Conservation (phyloP, 176 grass and related monocot species). For the Olyra latifolia region DNA sequence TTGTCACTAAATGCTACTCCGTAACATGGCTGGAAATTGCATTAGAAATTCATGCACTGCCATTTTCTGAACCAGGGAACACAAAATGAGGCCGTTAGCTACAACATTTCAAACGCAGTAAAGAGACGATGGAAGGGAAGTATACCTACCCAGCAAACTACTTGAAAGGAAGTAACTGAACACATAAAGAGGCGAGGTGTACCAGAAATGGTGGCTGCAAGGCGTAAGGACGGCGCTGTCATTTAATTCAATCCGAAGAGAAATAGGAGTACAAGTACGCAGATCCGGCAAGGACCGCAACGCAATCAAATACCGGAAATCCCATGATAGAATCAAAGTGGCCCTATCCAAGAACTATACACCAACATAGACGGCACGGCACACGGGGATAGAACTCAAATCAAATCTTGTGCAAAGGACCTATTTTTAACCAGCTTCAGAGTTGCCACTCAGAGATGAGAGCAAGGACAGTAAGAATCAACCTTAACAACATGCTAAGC, state of each 20-base stretch:
- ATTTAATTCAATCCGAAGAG: slow-evolving; percentile 23
- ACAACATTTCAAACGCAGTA: not conserved
- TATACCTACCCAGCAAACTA: not conserved
- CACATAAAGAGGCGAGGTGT: slow-evolving; percentile 21
- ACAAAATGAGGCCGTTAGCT: not conserved
- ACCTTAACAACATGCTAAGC: not conserved
- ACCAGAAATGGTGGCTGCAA: slow-evolving; percentile 30
- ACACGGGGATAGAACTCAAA: not conserved
- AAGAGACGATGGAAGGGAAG: no score
- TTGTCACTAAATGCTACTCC: slow-evolving; percentile 17
- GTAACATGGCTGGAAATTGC: not conserved
- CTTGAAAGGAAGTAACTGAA: slow-evolving; percentile 23
- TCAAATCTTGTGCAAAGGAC: slow-evolving; percentile 18
- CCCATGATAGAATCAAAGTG: not conserved
- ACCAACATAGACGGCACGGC: not conserved
- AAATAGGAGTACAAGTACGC: slow-evolving; percentile 3
- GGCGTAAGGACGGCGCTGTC: slow-evolving; percentile 17
- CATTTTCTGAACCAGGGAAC: not conserved
- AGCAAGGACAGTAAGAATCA: not conserved
- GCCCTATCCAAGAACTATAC: not conserved
- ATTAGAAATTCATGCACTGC: not conserved
- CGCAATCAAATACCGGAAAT: not conserved
- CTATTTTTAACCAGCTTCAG: not conserved
- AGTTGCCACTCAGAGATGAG: not conserved
- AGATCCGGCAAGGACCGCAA: slow-evolving; percentile 11